Conservation (phyloP, 441 rosid genomes). For the Erodium trifolium region DNA sequence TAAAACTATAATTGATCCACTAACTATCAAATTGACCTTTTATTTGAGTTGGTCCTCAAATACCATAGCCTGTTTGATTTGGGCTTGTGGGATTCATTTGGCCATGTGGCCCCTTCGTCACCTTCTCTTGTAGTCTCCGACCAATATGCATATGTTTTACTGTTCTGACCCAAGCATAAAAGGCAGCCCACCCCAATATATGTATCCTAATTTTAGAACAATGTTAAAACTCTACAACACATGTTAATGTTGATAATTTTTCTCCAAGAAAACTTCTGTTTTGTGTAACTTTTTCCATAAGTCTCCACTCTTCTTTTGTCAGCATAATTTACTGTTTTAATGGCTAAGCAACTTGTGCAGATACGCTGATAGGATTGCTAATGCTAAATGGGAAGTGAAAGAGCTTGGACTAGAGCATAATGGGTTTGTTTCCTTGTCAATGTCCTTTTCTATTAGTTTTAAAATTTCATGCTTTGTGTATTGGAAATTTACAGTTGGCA, state of each 20-base stretch:
- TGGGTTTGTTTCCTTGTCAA: constrained; percentile 57
- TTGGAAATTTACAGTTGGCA: background rate
- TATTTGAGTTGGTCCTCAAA: background rate
- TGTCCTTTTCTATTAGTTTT: constrained; percentile 7
- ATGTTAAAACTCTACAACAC: background rate
- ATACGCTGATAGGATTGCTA: constrained; percentile 85
- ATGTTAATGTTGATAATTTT: background rate
- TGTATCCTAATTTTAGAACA: background rate
- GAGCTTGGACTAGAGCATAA: constrained; percentile 97
- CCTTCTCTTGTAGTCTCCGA: background rate
- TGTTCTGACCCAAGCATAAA: background rate
- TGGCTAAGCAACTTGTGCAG: constrained; percentile 33
- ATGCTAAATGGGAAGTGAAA: constrained; percentile 93
- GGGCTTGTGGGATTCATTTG: background rate
- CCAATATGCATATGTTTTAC: background rate
- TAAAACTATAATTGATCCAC: background rate
- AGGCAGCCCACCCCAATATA: background rate
- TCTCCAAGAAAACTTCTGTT: background rate
- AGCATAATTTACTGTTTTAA: constrained; percentile 13
- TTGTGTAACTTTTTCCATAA: background rate
- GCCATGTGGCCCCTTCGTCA: background rate
- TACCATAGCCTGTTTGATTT: background rate
- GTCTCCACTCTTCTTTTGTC: background rate
- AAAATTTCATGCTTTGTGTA: background rate
- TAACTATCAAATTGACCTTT: background rate